These are phyloP conservation scores for Taphrina populina DNA, from an alignment of 1,139 yeast genomes.

Conservation along the genomic window DNA sequence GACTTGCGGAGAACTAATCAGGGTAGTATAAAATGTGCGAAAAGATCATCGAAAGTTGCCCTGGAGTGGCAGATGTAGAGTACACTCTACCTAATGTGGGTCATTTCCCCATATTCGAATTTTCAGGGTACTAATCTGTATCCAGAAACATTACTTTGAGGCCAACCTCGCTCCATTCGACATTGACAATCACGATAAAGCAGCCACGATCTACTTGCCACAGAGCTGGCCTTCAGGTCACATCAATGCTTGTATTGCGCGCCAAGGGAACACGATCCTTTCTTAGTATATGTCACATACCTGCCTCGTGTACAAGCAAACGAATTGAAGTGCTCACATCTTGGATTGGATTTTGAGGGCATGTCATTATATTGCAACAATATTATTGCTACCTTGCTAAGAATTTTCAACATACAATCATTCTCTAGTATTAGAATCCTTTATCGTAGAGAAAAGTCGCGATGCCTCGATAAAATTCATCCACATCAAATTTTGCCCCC, in stretches of 20 bases:
- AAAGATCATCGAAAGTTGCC: slow-evolving; percentile 61
- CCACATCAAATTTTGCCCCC: slow-evolving; percentile 29
- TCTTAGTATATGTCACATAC: too few species aligned
- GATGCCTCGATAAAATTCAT: slow-evolving; percentile 29
- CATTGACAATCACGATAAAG: slow-evolving; percentile 57
- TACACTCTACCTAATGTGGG: slow-evolving; percentile 70
- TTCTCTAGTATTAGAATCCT: slow-evolving; percentile 18
- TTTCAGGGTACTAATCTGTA: not conserved
- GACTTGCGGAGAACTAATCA: not conserved
- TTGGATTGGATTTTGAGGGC: too few species aligned
- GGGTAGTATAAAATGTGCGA: slow-evolving; percentile 71
- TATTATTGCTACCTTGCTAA: too few species aligned
- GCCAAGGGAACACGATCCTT: slow-evolving; percentile 55
- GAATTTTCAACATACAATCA: too few species aligned
- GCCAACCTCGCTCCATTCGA: slow-evolving; percentile 76
- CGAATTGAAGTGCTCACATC: too few species aligned
- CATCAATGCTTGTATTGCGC: slow-evolving; percentile 79
- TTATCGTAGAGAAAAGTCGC: slow-evolving; percentile 15
- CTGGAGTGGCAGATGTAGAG: slow-evolving; percentile 61
- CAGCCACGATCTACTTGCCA: slow-evolving; percentile 82
- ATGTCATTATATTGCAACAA: too few species aligned
- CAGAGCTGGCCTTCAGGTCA: slow-evolving; percentile 89
- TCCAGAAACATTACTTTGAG: slow-evolving; percentile 70
- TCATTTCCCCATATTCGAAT: not conserved
- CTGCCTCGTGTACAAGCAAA: too few species aligned